Percentiles rank a stretch among this genome's conserved stretches.
Evolutionary conservation across 1,139 yeast species (phyloP).

Genomic region (Scheffersomyces quercinus): DNA sequence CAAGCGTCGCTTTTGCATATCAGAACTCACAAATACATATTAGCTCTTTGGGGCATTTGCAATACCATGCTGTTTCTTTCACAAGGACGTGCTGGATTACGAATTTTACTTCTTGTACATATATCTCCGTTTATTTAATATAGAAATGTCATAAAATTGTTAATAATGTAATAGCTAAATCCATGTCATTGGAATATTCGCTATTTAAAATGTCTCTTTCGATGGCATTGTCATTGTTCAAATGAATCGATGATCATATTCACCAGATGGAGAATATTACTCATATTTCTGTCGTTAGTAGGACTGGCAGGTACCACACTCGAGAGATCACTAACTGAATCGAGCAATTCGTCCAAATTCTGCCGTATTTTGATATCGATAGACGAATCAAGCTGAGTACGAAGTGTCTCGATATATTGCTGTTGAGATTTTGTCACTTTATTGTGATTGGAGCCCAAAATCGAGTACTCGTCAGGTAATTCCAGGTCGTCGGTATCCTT

Average conservation of each 20-base stretch:
- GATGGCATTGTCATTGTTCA: background rate
- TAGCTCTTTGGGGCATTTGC: background rate
- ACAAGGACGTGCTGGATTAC: background rate
- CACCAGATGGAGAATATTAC: background rate
- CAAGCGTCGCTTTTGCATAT: background rate
- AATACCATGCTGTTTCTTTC: background rate
- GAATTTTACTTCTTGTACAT: conserved; percentile 1
- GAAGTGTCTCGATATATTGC: too few species aligned
- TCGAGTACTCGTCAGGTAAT: too few species aligned
- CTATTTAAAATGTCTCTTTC: background rate
- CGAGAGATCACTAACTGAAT: background rate
- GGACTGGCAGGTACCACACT: background rate
- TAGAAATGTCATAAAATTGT: conserved; percentile 1
- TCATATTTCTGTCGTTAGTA: background rate
- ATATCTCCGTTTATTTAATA: conserved; percentile 4
- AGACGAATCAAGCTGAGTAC: too few species aligned
- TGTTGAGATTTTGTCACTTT: too few species aligned
- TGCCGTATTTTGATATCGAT: too few species aligned
- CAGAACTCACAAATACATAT: background rate
- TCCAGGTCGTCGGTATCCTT: too few species aligned
- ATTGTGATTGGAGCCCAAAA: too few species aligned
- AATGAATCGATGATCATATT: background rate
- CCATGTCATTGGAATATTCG: background rate
- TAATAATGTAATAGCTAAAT: background rate
- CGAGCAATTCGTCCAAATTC: background rate